Base-by-base conservation (phyloP, 805 yeast genomes). In the Wickerhamiella lipophila region DNA sequence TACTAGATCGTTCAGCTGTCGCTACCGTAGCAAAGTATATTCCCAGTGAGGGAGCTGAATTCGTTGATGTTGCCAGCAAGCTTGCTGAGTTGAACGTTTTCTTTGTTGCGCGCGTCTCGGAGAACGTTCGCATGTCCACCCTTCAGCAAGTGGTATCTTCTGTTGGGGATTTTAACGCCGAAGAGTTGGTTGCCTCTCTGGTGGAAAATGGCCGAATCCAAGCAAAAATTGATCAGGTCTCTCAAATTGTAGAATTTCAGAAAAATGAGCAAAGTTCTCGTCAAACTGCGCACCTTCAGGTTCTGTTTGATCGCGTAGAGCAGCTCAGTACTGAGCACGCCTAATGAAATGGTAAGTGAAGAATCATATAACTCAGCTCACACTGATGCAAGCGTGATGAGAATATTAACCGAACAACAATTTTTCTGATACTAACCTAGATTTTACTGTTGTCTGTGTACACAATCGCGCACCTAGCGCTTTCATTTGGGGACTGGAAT, bases 381-480 rank as follows among this genome's bases (percentile, higher is more conserved):
- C 61, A 55, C 60, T 55, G 61, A 58, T 58, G 61, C 61, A 58
- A 58, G 61, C 59, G 53, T 58, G 61, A 56, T 42, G 58, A 36
- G 55, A 56, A 46, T 27, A 45, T 47, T 56, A 50, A 21, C n/a
- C 29, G 48, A 45, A 45, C 42, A 45, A 36, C n/a, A 45, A 32
- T 32, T 32, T 34, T 23, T 44, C 47, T 44, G 47, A 44, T 44
- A 44, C 47, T 44, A 44, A 44, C 47, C 30, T 27, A 32, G 40
- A n/a, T 16, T 32, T 30, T n/a, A n/a, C 21, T 27, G 32, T 21
- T 29, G 36, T 12, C 30, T 32, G 18, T 36, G 25, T 25, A 25
- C 32, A 32, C 4, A 32, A 15, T n/a, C 5, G 6, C n/a, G 6
- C 12, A 9, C 6, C 4, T 9, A 15, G 29, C n/a, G 12, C 32